phyloP scores from a whole-genome alignment of 495 filamentous ascomycete genomes.

The Neurospora sp. region DNA sequence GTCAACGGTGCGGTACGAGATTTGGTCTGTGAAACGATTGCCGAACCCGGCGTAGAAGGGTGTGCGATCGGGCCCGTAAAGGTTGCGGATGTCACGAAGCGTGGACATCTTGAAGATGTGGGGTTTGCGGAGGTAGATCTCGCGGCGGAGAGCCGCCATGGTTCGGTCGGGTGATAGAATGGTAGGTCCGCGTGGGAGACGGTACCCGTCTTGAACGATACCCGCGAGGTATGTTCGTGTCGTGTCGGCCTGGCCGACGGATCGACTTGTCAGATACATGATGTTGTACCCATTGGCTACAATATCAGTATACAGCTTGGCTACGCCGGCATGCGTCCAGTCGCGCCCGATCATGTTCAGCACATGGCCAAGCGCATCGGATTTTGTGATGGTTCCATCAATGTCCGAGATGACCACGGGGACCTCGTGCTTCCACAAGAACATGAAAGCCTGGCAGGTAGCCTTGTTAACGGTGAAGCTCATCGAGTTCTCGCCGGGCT shows the following conservation, averaged over 20 bases:
- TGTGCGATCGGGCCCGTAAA: conserved; percentile 68
- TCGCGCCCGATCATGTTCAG: conserved; percentile 96
- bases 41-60: conserved; percentile 98
- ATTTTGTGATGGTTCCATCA: conserved; percentile 98
- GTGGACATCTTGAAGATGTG: conserved; percentile 99
- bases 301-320: conserved; percentile 95
- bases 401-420: conserved; percentile 98
- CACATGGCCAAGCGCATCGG: conserved; percentile 94
- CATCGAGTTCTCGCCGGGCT: conserved; percentile 78
- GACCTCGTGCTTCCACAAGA: conserved; percentile 76
- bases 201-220: conserved; percentile 78
- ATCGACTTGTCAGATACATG: conserved; percentile 91
- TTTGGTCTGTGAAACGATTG: conserved; percentile 89
- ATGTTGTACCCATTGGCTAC: conserved; percentile 96
- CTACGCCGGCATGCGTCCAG: conserved; percentile 95
- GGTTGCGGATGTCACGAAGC: conserved; percentile 78
- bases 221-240: conserved; percentile 87
- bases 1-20: conserved; percentile 92
- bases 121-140: conserved; percentile 92
- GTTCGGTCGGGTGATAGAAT: conserved; percentile 94
- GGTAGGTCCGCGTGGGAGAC: conserved; percentile 78
- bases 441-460: conserved; percentile 86
- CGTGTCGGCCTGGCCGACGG: conserved; percentile 85
- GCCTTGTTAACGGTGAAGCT: conserved; percentile 94
- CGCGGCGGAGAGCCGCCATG: conserved; percentile 86